Evolutionary conservation across 306 rosid genomes (phyloP).

Genomic region (Clitoria ternatea): DNA sequence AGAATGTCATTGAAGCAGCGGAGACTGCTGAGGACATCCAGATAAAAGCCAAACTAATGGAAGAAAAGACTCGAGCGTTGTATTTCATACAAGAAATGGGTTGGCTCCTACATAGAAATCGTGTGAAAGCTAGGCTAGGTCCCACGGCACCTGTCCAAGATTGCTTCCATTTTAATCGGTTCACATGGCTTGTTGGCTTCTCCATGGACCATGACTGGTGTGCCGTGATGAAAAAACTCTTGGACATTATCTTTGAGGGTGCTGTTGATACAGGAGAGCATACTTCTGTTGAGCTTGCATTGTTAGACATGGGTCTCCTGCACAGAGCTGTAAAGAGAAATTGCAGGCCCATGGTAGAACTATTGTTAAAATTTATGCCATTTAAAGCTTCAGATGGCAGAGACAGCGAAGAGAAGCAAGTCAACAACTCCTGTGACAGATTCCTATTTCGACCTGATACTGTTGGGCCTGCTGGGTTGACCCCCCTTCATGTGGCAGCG

Average conservation of each 20-base stretch:
- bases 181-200: conserved; percentile 76
- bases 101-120: conserved; percentile 87
- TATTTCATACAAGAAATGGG: conserved; percentile 87
- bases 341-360: conserved; percentile 66
- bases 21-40: conserved; percentile 38
- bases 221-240: conserved; percentile 70
- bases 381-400: conserved; percentile 21
- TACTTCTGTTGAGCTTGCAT: conserved; percentile 48
- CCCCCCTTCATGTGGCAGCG: conserved; percentile 90
- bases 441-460: conserved; percentile 72
- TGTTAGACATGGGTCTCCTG: conserved; percentile 69
- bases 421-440: conserved; percentile 20
- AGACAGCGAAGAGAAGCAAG: conserved; percentile 42
- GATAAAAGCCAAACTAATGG: conserved; percentile 34
- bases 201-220: conserved; percentile 91
- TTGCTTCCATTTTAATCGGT: conserved; percentile 57
- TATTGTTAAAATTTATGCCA: conserved; percentile 59
- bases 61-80: conserved; percentile 66
- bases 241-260: conserved; percentile 60
- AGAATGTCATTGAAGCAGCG: conserved; percentile 51
- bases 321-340: conserved; percentile 84
- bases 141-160: conserved; percentile 50
- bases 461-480: conserved; percentile 70
- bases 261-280: conserved; percentile 57
- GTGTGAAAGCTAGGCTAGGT: conserved; percentile 53